Percentiles rank a stretch among this genome's conserved stretches.
Conservation (phyloP, 768 basidiomycete genomes). For the Sporobolomyces pararoseus region DNA sequence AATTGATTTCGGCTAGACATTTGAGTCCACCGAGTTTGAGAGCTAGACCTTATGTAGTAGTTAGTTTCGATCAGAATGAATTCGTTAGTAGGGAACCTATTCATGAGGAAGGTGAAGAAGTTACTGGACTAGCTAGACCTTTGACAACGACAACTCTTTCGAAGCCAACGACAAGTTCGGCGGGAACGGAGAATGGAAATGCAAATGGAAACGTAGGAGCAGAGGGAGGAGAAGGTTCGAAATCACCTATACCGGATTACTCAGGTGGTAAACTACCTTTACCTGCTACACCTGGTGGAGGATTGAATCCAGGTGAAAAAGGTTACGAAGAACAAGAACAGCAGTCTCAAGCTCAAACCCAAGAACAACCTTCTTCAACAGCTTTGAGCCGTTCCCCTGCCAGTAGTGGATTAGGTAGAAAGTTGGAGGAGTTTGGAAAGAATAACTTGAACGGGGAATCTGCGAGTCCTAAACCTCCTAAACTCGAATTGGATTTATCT, state of each 20-base stretch:
- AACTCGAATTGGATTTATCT: constrained; percentile 20
- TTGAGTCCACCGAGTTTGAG: constrained; percentile 65
- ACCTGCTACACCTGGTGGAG: constrained; percentile 26
- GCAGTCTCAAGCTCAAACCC: neutral
- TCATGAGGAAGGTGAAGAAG: constrained; percentile 62
- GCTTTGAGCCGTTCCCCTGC: constrained; percentile 12
- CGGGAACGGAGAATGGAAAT: neutral
- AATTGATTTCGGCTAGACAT: constrained; percentile 83
- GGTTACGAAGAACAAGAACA: neutral
- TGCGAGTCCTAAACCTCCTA: neutral
- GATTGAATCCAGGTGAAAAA: constrained; percentile 26
- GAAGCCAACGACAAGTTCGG: neutral
- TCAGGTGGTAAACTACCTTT: constrained; percentile 11
- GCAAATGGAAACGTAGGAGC: neutral
- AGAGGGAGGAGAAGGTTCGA: neutral
- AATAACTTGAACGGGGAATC: neutral
- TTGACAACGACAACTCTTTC: neutral
- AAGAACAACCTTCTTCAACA: neutral
- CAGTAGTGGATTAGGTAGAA: constrained; percentile 20
- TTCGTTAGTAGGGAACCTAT: constrained; percentile 89
- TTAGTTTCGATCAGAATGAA: constrained; percentile 98
- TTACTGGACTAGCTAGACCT: constrained; percentile 53
- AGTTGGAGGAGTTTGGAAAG: constrained; percentile 25
- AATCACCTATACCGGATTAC: constrained; percentile 4
- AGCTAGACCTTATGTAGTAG: constrained; percentile 85